A percentile compares a stretch with the other conserved stretches of the same genome.
These are phyloP conservation scores for Tulasnella calospora DNA, from an alignment of 768 basidiomycete genomes.

Conservation along the genomic window DNA sequence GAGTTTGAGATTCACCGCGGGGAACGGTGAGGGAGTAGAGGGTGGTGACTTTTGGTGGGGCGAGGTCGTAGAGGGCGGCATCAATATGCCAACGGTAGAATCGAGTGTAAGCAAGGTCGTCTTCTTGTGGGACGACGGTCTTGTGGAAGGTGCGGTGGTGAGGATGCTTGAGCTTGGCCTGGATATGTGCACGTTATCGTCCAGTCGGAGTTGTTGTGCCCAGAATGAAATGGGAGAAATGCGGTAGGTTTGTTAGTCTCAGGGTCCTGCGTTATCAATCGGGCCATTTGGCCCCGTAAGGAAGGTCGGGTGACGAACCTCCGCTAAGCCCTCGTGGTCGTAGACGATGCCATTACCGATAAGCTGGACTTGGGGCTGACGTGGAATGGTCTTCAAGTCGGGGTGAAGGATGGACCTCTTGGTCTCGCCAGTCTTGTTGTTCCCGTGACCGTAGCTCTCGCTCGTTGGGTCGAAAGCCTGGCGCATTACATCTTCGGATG, in stretches of 20 bases:
- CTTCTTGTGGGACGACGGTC: constrained; percentile 63
- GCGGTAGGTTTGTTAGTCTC: background rate
- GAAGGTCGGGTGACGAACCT: constrained; percentile 33
- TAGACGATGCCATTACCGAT: constrained; percentile 83
- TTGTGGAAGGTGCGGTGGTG: constrained; percentile 85
- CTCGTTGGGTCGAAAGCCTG: constrained; percentile 71
- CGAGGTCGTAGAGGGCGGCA: constrained; percentile 71
- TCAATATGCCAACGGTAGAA: constrained; percentile 95
- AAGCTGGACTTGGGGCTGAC: constrained; percentile 83
- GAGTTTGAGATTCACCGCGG: constrained; percentile 55
- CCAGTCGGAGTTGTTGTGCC: background rate
- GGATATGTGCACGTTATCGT: background rate
- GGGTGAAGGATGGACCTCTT: constrained; percentile 81
- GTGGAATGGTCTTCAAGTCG: constrained; percentile 85
- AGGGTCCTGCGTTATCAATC: background rate
- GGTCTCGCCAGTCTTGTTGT: constrained; percentile 73
- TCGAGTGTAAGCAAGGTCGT: constrained; percentile 69
- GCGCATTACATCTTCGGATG: background rate
- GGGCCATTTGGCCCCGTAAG: background rate
- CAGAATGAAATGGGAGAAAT: background rate
- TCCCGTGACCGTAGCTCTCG: constrained; percentile 77
- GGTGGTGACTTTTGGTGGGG: constrained; percentile 79
- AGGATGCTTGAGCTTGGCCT: constrained; percentile 77
- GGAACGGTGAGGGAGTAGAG: constrained; percentile 76
- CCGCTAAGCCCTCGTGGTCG: constrained; percentile 72